Conservation (phyloP, 108 stramenopile species). For the Cyclotella cryptica region DNA sequence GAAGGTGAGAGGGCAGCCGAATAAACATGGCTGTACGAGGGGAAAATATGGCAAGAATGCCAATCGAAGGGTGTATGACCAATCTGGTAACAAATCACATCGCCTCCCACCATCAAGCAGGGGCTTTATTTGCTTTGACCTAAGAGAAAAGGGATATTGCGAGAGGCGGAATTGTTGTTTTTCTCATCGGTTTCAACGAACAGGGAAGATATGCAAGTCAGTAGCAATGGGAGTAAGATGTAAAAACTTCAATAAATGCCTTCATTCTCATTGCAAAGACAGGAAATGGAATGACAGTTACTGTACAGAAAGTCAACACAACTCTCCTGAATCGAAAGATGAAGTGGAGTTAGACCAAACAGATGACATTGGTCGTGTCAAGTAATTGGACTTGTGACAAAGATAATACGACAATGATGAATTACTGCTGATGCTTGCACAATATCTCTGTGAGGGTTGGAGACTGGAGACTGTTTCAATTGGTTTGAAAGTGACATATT, state of each 20-base stretch:
- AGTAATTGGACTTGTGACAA: too few species aligned
- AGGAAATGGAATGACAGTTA: too few species aligned
- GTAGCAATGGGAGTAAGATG: neutral
- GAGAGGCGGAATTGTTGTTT: neutral
- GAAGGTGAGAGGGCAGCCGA: neutral
- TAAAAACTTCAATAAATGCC: neutral
- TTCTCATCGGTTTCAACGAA: neutral
- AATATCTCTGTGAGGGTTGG: too few species aligned
- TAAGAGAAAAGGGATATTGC: neutral
- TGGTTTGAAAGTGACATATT: too few species aligned
- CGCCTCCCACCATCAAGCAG: neutral
- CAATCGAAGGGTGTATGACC: neutral
- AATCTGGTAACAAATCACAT: neutral
- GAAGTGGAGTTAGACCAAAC: too few species aligned
- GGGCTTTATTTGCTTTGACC: constrained; percentile 2
- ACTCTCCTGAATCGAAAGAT: too few species aligned
- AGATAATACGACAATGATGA: too few species aligned
- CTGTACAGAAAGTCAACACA: too few species aligned
- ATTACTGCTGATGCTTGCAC: too few species aligned
- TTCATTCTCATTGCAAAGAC: neutral
- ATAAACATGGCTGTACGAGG: neutral
- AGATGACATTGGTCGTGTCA: too few species aligned
- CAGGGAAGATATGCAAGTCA: neutral
- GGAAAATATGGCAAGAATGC: neutral
- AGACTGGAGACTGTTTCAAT: too few species aligned